phyloP scores from a whole-genome alignment of 2,329 filamentous ascomycete species.

The Purpureocillium takamizusanense region DNA sequence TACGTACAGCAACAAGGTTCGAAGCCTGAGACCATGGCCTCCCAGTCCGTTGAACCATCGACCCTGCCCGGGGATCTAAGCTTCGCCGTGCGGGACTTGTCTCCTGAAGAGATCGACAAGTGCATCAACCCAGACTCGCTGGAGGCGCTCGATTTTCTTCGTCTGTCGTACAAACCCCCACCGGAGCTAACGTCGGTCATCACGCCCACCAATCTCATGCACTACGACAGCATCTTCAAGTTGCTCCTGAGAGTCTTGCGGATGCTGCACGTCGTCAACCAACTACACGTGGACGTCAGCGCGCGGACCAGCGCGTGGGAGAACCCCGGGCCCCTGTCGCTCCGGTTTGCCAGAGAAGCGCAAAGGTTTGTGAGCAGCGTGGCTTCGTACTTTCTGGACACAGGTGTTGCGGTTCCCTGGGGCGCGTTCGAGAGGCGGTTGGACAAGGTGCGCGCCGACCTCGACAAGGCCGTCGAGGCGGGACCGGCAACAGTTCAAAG shows the following conservation, averaged over 20 bases:
- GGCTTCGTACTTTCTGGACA: slow-evolving; percentile 70
- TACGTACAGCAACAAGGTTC: slow-evolving; percentile 33
- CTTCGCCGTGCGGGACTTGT: slow-evolving; percentile 78
- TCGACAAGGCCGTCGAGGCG: slow-evolving; percentile 33
- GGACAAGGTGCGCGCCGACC: slow-evolving; percentile 47
- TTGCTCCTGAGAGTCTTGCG: slow-evolving; percentile 68
- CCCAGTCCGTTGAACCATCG: slow-evolving; percentile 19
- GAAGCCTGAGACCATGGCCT: slow-evolving; percentile 12
- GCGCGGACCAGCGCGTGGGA: slow-evolving; percentile 23
- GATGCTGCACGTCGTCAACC: slow-evolving; percentile 66
- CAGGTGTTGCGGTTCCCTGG: slow-evolving; percentile 69
- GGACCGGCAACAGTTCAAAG: slow-evolving; percentile 32
- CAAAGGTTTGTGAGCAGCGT: slow-evolving; percentile 70
- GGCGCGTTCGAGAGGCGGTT: slow-evolving; percentile 58
- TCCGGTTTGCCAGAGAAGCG: slow-evolving; percentile 65
- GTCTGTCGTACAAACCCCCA: slow-evolving; percentile 75
- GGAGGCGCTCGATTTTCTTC: slow-evolving; percentile 86
- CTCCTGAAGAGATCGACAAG: slow-evolving; percentile 66
- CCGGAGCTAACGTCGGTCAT: slow-evolving; percentile 64
- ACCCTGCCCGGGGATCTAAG: slow-evolving; percentile 61
- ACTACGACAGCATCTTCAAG: slow-evolving; percentile 82
- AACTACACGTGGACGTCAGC: slow-evolving; percentile 51
- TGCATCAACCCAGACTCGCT: slow-evolving; percentile 78
- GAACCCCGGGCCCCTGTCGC: slow-evolving; percentile 26
- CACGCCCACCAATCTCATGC: slow-evolving; percentile 57